Evolutionary conservation across 2,329 filamentous ascomycete species (phyloP), one percentile per base, ranked within the genome.

Genomic region (Pseudohalonectria lignicola): DNA sequence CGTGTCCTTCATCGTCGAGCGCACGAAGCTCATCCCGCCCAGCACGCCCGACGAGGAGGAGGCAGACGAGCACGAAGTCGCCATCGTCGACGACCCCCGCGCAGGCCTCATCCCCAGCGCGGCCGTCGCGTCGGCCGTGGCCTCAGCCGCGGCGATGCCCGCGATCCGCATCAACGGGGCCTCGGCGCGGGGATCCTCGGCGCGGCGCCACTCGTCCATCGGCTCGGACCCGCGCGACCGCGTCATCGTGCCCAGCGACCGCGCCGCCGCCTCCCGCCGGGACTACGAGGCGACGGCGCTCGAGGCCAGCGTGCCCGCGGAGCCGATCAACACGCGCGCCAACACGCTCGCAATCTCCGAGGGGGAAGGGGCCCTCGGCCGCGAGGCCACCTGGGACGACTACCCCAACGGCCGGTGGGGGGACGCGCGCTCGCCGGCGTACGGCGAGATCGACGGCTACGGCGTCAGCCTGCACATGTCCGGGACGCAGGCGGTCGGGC

Each of bases 311-410:
- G 64, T 88, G n/a, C 85, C 79, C 1, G 74, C 74, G 3, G 79
- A 79, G 48, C 76, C 73, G 39, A 69, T 90, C 51, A 88, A 90
- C 55, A 79, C 76, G 16, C 76, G 88, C 37, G 81, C 82, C 40
- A 90, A 88, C 56, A 92, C 86, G 1, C 72, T 96, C 9, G 86
- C 88, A 20, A 95, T 95, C 41, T 94, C 88, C 0, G 90, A 96
- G 62, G 90, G 92, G 5, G 83, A 94, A 52, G 92, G 90, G 18
- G 74, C 83, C 4, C 68, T 95, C 6, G 92, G 90, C 10, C 75
- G 92, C 36, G 90, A 96, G 66, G 92, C 92, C 25, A 98, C 92
- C 1, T 98, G 92, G 92, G 92, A 98, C 52, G 92, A 98, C 54
- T 98, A 87, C 59, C 90, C 90, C 45, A 96, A 96, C 64, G 92